Evolutionary conservation across 495 filamentous ascomycete species (phyloP).

Genomic region (Oleoguttula mirabilis): DNA sequence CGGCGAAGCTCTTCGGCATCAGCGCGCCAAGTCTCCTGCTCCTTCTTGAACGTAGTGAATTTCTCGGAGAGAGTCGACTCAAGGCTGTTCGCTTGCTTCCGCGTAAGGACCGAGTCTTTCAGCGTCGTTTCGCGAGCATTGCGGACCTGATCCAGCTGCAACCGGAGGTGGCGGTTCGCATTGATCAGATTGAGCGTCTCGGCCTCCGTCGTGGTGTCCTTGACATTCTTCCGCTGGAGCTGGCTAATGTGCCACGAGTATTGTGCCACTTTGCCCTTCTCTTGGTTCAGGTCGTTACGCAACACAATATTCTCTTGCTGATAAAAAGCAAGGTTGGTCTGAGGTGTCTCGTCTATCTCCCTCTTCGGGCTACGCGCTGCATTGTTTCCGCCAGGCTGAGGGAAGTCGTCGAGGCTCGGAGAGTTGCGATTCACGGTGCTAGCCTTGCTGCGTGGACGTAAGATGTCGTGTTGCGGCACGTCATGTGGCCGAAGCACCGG

Average conservation of each 20-base stretch:
- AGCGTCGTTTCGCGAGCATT: conserved; percentile 48
- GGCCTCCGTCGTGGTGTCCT: conserved; percentile 56
- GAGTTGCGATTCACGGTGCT: conserved; percentile 8
- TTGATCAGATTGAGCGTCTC: conserved; percentile 66
- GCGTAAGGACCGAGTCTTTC: conserved; percentile 51
- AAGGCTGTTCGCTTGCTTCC: conserved; percentile 56
- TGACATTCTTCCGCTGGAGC: conserved; percentile 52
- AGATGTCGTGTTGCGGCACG: neutral
- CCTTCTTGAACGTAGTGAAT: conserved; percentile 47
- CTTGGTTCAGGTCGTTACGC: conserved; percentile 64
- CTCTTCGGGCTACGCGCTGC: neutral
- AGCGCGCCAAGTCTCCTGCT: conserved; percentile 51
- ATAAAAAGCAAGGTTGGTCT: conserved; percentile 43
- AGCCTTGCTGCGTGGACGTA: conserved; percentile 5
- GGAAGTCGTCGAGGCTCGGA: conserved; percentile 23
- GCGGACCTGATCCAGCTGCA: conserved; percentile 56
- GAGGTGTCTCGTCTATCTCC: conserved; percentile 11
- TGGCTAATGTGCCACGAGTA: conserved; percentile 64
- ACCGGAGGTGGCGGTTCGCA: conserved; percentile 55
- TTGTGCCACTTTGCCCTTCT: conserved; percentile 63
- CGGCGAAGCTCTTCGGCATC: conserved; percentile 41
- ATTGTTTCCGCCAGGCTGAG: conserved; percentile 8
- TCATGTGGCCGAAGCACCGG: conserved; percentile 15
- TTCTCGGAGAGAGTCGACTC: conserved; percentile 51
- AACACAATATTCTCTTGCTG: conserved; percentile 55